Percentiles rank a stretch among this genome's conserved stretches.
phyloP scores from a whole-genome alignment of 163 green algal genomes.

The Scenedesmus sp. region DNA sequence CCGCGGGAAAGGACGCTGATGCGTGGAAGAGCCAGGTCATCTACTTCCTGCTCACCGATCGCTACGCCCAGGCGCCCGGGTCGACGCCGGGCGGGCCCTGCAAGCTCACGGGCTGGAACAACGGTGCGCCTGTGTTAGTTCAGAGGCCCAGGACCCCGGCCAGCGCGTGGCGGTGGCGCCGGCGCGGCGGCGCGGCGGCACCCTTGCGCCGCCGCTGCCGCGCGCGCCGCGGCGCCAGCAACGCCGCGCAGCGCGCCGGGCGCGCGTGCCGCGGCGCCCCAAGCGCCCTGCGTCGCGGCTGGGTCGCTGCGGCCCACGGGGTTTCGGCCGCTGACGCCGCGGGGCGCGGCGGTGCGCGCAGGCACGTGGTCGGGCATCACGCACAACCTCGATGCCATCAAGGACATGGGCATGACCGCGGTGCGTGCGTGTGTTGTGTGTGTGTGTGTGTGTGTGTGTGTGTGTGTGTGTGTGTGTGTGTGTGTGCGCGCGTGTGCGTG shows the following conservation, averaged over 20 bases:
- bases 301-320: neutral
- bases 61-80: conserved; percentile 10
- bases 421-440: neutral
- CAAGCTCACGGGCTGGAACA: conserved; percentile 26
- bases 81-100: neutral
- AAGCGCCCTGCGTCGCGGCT: neutral
- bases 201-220: neutral
- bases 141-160: neutral
- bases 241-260: neutral
- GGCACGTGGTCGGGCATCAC: conserved; percentile 36
- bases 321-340: neutral
- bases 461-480: no score
- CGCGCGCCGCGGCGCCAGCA: neutral
- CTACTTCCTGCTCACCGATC: conserved; percentile 28
- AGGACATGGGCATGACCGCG: conserved; percentile 38
- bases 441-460: no score
- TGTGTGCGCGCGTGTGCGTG: no score
- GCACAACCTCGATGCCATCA: conserved; percentile 15
- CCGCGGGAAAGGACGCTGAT: neutral
- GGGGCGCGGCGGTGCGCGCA: neutral
- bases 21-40: conserved; percentile 27
- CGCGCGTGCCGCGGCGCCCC: neutral
- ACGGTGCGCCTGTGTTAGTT: neutral
- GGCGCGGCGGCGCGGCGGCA: neutral
- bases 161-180: neutral